Percentiles rank a stretch among this genome's conserved stretches.
Evolutionary conservation across 768 basidiomycete species (phyloP).

Genomic region (Dioszegia hungarica): DNA sequence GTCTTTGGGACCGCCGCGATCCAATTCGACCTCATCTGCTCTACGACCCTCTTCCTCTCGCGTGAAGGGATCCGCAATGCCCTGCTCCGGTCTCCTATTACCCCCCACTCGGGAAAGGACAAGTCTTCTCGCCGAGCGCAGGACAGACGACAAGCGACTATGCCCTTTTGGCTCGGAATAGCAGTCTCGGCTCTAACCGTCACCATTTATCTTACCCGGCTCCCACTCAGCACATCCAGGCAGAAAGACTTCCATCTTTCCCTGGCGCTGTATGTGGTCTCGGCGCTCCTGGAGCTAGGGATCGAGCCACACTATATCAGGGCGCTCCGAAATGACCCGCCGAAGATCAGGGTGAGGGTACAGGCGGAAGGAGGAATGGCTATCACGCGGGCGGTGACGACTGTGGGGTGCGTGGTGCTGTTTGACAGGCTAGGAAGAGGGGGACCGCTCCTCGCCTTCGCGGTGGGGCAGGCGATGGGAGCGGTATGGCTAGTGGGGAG

Average conservation of each 20-base stretch:
- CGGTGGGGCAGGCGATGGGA: constrained; percentile 75
- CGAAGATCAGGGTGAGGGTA: constrained; percentile 67
- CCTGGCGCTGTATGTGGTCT: constrained; percentile 64
- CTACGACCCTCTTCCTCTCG: constrained; percentile 83
- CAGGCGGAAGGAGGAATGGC: constrained; percentile 82
- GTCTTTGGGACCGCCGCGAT: constrained; percentile 85
- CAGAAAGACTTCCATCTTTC: constrained; percentile 66
- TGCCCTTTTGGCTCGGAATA: constrained; percentile 67
- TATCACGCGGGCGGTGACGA: constrained; percentile 64
- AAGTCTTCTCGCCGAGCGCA: neutral
- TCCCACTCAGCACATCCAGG: constrained; percentile 56
- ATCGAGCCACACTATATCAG: constrained; percentile 78
- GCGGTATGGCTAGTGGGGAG: constrained; percentile 57
- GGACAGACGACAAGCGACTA: constrained; percentile 51
- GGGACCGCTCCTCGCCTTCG: constrained; percentile 73
- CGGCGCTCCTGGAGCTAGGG: constrained; percentile 70
- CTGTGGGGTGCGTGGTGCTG: constrained; percentile 62
- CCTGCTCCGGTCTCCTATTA: constrained; percentile 57
- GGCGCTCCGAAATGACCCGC: constrained; percentile 58
- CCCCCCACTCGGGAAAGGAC: constrained; percentile 3
- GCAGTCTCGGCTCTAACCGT: constrained; percentile 60
- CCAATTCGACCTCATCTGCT: constrained; percentile 86
- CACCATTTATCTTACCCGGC: constrained; percentile 56
- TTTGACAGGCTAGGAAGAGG: constrained; percentile 23
- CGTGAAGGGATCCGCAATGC: constrained; percentile 90